These are phyloP conservation scores for Sphagnum contortum DNA, from an alignment of 225 moss, liverwort and hornwort genomes.

Conservation along the genomic window DNA sequence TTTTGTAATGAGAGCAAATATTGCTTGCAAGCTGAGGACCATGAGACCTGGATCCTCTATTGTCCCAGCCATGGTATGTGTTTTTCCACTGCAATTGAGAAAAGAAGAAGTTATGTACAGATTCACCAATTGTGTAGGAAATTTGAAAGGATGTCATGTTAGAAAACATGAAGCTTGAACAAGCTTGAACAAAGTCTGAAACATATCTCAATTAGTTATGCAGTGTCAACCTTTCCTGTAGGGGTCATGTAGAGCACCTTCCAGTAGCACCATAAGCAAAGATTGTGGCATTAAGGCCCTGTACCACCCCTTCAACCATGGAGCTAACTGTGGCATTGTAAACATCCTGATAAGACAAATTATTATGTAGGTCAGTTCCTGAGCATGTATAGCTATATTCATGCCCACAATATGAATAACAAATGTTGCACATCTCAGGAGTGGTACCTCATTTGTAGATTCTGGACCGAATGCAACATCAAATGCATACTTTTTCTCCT, in stretches of 20 bases:
- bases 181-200: too few species aligned
- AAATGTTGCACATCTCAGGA: too few species aligned
- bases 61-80: slow-evolving; percentile 53
- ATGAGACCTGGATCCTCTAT: slow-evolving; percentile 45
- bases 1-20: slow-evolving; percentile 30
- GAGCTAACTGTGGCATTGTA: slow-evolving; percentile 61
- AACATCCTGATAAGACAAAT: slow-evolving; percentile 41
- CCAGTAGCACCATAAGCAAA: slow-evolving; percentile 86
- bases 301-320: slow-evolving; percentile 80
- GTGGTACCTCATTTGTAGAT: slow-evolving; percentile 49
- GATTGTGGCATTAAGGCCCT: slow-evolving; percentile 78
- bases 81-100: slow-evolving; percentile 27
- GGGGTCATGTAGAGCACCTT: slow-evolving; percentile 23
- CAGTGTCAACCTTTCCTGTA: too few species aligned
- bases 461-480: slow-evolving; percentile 67
- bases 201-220: too few species aligned
- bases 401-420: too few species aligned
- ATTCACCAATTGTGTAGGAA: too few species aligned
- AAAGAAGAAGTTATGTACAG: too few species aligned
- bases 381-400: too few species aligned
- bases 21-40: slow-evolving; percentile 43
- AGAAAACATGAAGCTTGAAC: too few species aligned
- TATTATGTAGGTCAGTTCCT: too few species aligned
- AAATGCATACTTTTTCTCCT: slow-evolving; percentile 76
- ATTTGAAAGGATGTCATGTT: too few species aligned